Evolutionary conservation across 148 eudicot species (phyloP).

Genomic region (Cornus florida): DNA sequence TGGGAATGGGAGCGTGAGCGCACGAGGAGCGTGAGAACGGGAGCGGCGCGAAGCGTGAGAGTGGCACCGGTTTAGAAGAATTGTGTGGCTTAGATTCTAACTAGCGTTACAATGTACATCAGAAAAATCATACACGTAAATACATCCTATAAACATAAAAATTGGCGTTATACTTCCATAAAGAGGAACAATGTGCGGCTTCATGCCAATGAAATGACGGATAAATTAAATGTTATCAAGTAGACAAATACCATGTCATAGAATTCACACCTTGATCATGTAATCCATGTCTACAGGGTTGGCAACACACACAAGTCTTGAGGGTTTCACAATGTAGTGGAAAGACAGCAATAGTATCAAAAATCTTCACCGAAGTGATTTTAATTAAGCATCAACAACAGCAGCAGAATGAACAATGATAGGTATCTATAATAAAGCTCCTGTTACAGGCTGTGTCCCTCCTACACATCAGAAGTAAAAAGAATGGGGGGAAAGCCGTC

Average conservation of each 20-base stretch:
- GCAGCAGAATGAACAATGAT: neutral
- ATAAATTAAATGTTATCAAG: neutral
- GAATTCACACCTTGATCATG: neutral
- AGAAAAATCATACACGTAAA: too few relatives aligned
- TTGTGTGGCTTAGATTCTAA: too few relatives aligned
- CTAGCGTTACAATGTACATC: too few relatives aligned
- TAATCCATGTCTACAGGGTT: neutral
- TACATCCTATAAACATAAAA: too few relatives aligned
- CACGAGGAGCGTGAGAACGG: too few relatives aligned
- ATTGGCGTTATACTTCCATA: too few relatives aligned
- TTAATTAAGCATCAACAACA: neutral
- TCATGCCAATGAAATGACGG: neutral
- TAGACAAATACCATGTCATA: neutral
- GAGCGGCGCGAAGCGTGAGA: too few relatives aligned
- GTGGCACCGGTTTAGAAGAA: too few relatives aligned
- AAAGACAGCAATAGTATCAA: constrained; percentile 4
- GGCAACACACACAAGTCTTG: neutral
- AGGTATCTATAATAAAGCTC: neutral
- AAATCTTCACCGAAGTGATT: neutral
- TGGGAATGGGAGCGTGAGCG: too few relatives aligned
- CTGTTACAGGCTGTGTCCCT: neutral
- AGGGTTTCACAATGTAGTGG: neutral
- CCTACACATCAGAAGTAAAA: neutral
- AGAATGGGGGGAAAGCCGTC: neutral
- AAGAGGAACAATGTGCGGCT: too few relatives aligned